Evolutionary conservation across 2,329 filamentous ascomycete genomes (phyloP).

Genomic region (Triangularia setosa): DNA sequence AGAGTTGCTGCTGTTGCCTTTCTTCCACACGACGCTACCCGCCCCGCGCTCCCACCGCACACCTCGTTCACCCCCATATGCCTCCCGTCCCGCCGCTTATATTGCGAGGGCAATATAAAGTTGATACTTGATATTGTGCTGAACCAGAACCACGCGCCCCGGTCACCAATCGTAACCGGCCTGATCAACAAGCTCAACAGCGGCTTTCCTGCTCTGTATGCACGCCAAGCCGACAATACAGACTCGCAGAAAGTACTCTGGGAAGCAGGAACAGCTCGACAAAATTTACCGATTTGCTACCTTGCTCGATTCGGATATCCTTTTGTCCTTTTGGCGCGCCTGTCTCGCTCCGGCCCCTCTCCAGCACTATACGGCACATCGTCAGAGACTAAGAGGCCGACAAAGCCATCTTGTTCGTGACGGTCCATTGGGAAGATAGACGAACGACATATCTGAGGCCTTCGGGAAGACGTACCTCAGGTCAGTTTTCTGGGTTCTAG

Average conservation of each 20-base stretch:
- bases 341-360: constrained; percentile 31
- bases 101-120: constrained; percentile 41
- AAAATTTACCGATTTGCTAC: constrained; percentile 29
- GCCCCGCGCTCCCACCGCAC: constrained; percentile 17
- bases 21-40: constrained; percentile 18
- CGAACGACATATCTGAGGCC: constrained; percentile 1
- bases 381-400: constrained; percentile 15
- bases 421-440: neutral
- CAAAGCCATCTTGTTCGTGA: constrained; percentile 1
- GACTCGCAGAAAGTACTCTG: constrained; percentile 29
- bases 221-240: constrained; percentile 38
- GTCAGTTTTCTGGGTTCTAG: constrained; percentile 9
- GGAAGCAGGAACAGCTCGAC: constrained; percentile 27
- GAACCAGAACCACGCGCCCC: constrained; percentile 31
- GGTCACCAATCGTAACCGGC: constrained; percentile 36
- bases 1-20: constrained; percentile 17
- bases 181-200: constrained; percentile 30
- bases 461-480: constrained; percentile 7
- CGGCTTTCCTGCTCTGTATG: constrained; percentile 34
- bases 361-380: constrained; percentile 33
- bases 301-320: constrained; percentile 37
- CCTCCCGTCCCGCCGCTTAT: constrained; percentile 37
- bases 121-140: constrained; percentile 40
- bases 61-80: constrained; percentile 17
- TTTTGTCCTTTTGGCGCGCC: constrained; percentile 39